Evolutionary conservation across 176 grass and related monocot species (phyloP), one percentile per base, ranked within the genome.

Genomic region (Paspalum vaginatum): DNA sequence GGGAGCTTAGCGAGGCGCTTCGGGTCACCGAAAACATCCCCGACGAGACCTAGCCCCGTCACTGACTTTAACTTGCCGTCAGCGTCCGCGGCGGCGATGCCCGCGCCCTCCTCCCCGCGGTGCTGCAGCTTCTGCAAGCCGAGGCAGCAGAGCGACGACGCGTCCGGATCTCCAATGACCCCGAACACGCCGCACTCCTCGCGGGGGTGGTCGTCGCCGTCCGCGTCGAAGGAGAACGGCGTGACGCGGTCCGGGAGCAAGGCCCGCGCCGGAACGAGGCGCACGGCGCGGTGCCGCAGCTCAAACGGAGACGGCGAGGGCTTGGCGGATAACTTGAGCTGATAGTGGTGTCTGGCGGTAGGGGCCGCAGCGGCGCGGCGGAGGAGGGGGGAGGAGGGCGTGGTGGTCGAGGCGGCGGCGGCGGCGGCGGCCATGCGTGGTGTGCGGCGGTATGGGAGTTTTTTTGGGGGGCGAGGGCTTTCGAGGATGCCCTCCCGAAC

Each of bases 171-270:
- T 1, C 96, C 93, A 18, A 99, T 86, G n/a, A 99, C 87, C 16
- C 86, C 90, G 69, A 99, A 81, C 25, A 99, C 93, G 65, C 96
- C 88, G 81, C 96, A 95, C 93, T 99, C 93, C 85, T 99, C 93
- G 37, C 93, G 93, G 4, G 93, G 96, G 75, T 99, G 91, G 76
- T 95, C 96, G 1, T 87, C 83, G 15, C 72, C 72, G 3, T 91
- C 71, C 1, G 22, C 42, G 3, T 83, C 88, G 1, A 71, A 57
- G 74, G 68, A 53, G 62, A 91, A 88, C 10, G 72, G 85, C 70
- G 79, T 65, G 22, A 53, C 64, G 61, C 22, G n/a, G 45, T 84
- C 81, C 9, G 68, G 51, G 37, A 56, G 22, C 32, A 55, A 43
- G 7, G 80, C 70, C 11, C 45, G 63, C 43, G 27, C 67, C 27